Percentiles rank a stretch among this genome's conserved stretches.
Evolutionary conservation across 108 stramenopile genomes (phyloP).

Genomic region (Licmophora abbreviata): DNA sequence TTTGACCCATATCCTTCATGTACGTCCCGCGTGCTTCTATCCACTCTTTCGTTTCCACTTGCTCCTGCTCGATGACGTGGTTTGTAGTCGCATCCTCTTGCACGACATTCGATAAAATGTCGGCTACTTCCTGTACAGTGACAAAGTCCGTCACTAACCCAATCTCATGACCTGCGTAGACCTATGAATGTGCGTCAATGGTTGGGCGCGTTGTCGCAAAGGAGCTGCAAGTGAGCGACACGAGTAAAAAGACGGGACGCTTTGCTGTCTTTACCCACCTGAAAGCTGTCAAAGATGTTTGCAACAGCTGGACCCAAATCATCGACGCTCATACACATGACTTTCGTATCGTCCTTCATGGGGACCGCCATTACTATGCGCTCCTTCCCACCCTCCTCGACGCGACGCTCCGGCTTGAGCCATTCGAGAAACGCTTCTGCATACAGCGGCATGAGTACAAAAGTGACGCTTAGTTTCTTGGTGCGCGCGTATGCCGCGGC

Average conservation of each 20-base stretch:
- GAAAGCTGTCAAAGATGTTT: constrained; percentile 47
- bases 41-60: constrained; percentile 6
- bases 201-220: not conserved
- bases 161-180: constrained; percentile 58
- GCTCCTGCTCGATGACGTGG: constrained; percentile 12
- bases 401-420: constrained; percentile 13
- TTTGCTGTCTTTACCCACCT: constrained; percentile 5
- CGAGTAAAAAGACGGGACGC: not conserved
- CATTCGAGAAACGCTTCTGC: constrained; percentile 30
- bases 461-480: constrained; percentile 42
- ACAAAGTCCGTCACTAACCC: constrained; percentile 45
- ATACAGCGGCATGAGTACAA: constrained; percentile 48
- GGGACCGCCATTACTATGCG: constrained; percentile 14
- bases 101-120: constrained; percentile 25
- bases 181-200: not conserved
- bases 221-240: not conserved
- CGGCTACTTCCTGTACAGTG: constrained; percentile 20
- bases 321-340: constrained; percentile 48
- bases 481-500: constrained; percentile 48
- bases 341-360: constrained; percentile 13
- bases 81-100: constrained; percentile 5
- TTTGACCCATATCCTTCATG: constrained; percentile 52
- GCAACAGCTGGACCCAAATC: constrained; percentile 54
- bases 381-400: constrained; percentile 10
- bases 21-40: constrained; percentile 28